Evolutionary conservation across 768 basidiomycete species (phyloP).

Genomic region (Podaxis rugospora): DNA sequence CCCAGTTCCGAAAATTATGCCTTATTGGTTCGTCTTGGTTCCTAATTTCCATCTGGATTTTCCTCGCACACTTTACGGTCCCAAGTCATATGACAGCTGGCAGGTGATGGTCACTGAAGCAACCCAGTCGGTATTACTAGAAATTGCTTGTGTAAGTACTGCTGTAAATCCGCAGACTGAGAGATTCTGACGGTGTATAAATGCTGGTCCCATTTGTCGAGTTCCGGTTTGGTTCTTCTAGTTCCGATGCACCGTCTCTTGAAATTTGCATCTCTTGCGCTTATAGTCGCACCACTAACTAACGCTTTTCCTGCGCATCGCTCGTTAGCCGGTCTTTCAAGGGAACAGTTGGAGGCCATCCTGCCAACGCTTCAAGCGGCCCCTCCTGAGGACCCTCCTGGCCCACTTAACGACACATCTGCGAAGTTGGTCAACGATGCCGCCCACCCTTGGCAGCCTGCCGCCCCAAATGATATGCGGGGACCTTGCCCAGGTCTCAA

Average conservation of each 20-base stretch:
- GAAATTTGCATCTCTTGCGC: neutral
- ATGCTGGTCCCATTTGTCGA: neutral
- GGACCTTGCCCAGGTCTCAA: slow-evolving; percentile 17
- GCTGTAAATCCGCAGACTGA: too few relatives aligned
- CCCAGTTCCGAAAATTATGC: too few relatives aligned
- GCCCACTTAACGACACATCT: slow-evolving; percentile 11
- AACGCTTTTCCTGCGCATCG: slow-evolving; percentile 10
- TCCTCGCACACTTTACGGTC: neutral
- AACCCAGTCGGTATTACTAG: too few relatives aligned
- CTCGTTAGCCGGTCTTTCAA: slow-evolving; percentile 11
- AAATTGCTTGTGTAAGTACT: too few relatives aligned
- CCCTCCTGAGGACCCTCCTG: neutral
- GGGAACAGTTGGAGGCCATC: neutral
- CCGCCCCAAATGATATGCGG: slow-evolving; percentile 7
- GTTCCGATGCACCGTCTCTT: neutral
- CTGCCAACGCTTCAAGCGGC: slow-evolving; percentile 1
- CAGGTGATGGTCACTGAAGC: neutral
- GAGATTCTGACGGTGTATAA: neutral
- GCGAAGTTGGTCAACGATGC: slow-evolving; percentile 17
- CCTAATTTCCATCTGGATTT: too few relatives aligned
- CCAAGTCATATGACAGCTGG: neutral
- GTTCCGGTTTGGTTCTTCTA: neutral
- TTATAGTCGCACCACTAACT: neutral
- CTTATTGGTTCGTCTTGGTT: too few relatives aligned
- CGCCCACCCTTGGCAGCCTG: slow-evolving; percentile 13